A percentile compares a stretch with the other conserved stretches of the same genome.
phyloP scores from a whole-genome alignment of 176 grass and related monocot genomes.

The Themeda triandra region DNA sequence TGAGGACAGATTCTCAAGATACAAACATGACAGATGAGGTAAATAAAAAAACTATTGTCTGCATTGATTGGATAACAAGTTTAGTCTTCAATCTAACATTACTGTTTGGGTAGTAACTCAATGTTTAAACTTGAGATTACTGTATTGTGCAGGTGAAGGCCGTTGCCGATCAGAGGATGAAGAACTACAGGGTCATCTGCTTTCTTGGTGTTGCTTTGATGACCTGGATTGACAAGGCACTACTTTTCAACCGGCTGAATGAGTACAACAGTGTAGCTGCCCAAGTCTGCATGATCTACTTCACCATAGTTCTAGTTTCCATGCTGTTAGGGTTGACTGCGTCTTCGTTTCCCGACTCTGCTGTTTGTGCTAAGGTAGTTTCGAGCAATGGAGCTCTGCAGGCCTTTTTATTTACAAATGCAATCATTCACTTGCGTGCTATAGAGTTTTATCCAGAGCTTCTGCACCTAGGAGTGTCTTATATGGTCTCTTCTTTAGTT shows the following conservation, averaged over 20 bases:
- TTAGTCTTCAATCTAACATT: not conserved
- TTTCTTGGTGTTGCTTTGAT: not conserved
- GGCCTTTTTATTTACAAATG: not conserved
- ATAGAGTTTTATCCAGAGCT: not conserved
- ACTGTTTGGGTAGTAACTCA: no score
- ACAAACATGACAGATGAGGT: not conserved
- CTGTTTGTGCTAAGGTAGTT: not conserved
- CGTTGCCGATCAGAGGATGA: not conserved
- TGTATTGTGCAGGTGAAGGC: not conserved
- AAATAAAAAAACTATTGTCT: not conserved
- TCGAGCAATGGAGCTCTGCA: not conserved
- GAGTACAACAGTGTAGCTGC: no score
- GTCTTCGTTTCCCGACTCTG: not conserved
- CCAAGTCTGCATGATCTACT: rapidly evolving
- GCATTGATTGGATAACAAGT: not conserved
- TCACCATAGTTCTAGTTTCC: rapidly evolving
- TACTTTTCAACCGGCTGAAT: not conserved
- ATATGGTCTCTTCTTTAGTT: not conserved
- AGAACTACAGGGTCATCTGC: not conserved
- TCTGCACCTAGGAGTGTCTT: not conserved
- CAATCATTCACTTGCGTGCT: rapidly evolving
- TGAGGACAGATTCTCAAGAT: not conserved
- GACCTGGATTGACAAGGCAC: not conserved
- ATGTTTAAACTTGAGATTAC: not conserved
- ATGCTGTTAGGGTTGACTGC: not conserved